These are phyloP conservation scores for Mucor saturninus DNA, from an alignment of 371 early-diverging fungal genomes.

Conservation along the genomic window DNA sequence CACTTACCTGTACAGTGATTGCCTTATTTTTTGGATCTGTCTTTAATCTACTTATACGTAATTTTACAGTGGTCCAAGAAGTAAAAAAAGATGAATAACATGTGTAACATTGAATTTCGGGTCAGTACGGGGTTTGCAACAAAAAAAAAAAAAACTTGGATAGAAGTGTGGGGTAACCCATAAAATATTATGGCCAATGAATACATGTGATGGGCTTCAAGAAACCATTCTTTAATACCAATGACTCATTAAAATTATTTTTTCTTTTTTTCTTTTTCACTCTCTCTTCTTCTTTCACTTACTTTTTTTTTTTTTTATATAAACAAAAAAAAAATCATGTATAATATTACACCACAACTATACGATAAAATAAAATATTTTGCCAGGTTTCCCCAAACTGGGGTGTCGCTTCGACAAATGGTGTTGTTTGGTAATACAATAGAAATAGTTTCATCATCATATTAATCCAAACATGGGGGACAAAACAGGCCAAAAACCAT, in stretches of 20 bases:
- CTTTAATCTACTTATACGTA: conserved; percentile 82
- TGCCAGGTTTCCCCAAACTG: conserved; percentile 87
- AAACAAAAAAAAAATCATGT: conserved; percentile 37
- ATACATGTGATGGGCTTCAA: conserved; percentile 18
- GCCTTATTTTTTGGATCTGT: conserved; percentile 94
- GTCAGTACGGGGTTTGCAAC: conserved; percentile 17
- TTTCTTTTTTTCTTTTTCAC: background rate
- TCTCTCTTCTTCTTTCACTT: conserved; percentile 1
- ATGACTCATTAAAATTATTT: conserved; percentile 21
- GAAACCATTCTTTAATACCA: conserved; percentile 4
- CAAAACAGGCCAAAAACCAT: conserved; percentile 76
- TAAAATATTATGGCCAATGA: conserved; percentile 11
- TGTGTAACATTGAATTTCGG: conserved; percentile 24
- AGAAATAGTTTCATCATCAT: background rate
- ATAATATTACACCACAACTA: conserved; percentile 65
- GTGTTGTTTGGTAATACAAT: conserved; percentile 37
- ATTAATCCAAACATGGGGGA: no score
- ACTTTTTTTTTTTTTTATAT: conserved; percentile 12
- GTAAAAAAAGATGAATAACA: background rate
- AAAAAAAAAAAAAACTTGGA: no score
- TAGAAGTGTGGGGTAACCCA: conserved; percentile 28
- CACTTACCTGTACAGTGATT: conserved; percentile 93
- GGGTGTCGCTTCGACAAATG: conserved; percentile 91
- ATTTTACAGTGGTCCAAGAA: conserved; percentile 50
- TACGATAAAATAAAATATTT: conserved; percentile 75